Percentiles rank a stretch among this genome's conserved stretches.
Conservation (phyloP, 805 yeast genomes). For the Spathaspora arborariae region DNA sequence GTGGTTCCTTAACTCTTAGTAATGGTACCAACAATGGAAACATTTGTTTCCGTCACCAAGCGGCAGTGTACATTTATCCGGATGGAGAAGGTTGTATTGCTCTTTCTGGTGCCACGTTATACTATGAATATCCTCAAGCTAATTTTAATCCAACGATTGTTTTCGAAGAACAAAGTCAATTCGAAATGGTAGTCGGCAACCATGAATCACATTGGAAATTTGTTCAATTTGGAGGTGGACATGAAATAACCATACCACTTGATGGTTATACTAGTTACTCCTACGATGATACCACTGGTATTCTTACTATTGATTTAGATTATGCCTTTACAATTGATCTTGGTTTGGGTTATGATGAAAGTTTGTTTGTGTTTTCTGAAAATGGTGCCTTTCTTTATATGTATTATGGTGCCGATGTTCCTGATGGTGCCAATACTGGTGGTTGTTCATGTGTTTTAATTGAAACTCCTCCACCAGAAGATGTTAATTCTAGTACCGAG, state of each 20-base stretch:
- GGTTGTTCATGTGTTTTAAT: not conserved
- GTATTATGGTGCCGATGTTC: not conserved
- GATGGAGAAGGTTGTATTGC: not conserved
- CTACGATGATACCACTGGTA: not conserved
- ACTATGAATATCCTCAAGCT: not conserved
- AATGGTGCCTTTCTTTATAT: too few species aligned
- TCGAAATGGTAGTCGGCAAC: not conserved
- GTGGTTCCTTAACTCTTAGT: not conserved
- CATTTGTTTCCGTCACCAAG: not conserved
- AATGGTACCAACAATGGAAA: not conserved
- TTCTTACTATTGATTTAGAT: not conserved
- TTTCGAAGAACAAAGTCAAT: not conserved
- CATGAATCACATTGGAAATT: too few species aligned
- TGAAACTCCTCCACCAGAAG: not conserved
- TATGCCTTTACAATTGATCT: too few species aligned
- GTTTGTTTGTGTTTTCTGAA: too few species aligned
- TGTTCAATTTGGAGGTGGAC: not conserved
- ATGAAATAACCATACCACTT: not conserved
- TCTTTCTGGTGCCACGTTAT: not conserved
- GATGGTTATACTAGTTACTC: not conserved
- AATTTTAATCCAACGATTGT: not conserved
- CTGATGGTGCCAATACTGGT: not conserved
- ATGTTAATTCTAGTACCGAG: not conserved
- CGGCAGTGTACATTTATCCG: not conserved
- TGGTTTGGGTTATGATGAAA: not conserved